These are phyloP conservation scores for Cadophora luteo-olivacea DNA, from an alignment of 2,329 filamentous ascomycete species.

Conservation along the genomic window DNA sequence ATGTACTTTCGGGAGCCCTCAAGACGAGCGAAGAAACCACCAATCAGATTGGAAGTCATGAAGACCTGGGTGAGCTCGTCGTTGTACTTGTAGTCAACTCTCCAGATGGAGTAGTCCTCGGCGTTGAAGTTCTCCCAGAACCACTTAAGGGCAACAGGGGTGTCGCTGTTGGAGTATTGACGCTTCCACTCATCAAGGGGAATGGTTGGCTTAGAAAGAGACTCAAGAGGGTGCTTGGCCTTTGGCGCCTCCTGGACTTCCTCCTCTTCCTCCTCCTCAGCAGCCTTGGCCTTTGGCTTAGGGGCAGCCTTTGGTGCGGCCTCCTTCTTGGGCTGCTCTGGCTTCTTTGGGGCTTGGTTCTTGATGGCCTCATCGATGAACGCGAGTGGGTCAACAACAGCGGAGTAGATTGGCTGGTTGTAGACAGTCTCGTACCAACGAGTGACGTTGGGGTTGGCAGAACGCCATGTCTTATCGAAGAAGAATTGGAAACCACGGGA, in stretches of 20 bases:
- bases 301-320: conserved; percentile 57
- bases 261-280: conserved; percentile 70
- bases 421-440: conserved; percentile 95
- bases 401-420: conserved; percentile 91
- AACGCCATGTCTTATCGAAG: conserved; percentile 90
- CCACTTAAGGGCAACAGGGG: conserved; percentile 85
- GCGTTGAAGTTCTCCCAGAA: conserved; percentile 98
- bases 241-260: conserved; percentile 71
- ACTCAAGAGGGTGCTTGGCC: conserved; percentile 94
- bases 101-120: conserved; percentile 96
- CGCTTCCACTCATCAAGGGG: conserved; percentile 98
- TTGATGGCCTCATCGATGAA: conserved; percentile 82
- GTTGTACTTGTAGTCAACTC: conserved; percentile 98
- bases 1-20: conserved; percentile 98
- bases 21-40: conserved; percentile 96
- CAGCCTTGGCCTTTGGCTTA: conserved; percentile 53
- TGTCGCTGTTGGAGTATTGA: conserved; percentile 96
- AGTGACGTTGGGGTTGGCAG: conserved; percentile 81
- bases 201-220: conserved; percentile 79
- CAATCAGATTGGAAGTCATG: conserved; percentile 99
- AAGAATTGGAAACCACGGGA: conserved; percentile 91
- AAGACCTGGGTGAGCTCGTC: conserved; percentile 96
- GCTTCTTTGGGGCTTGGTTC: conserved; percentile 78
- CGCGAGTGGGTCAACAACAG: conserved; percentile 75
- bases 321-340: conserved; percentile 73